Conservation (phyloP, 2,329 filamentous ascomycete species). For the Trichoderma endophyticum region DNA sequence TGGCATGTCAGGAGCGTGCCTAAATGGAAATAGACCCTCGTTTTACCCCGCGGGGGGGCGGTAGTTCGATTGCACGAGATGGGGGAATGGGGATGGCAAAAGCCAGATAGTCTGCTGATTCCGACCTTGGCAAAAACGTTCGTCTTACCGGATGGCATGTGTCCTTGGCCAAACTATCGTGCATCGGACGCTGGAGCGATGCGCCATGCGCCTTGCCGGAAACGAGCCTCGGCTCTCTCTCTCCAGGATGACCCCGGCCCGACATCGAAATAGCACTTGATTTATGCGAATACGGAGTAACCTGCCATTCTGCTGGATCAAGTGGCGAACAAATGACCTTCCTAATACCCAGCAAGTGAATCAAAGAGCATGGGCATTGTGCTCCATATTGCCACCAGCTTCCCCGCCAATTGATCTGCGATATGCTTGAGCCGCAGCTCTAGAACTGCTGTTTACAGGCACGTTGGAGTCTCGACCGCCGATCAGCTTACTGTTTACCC, state of each 20-base stretch:
- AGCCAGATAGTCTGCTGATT: background rate
- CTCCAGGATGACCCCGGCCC: background rate
- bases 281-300: constrained; percentile 1
- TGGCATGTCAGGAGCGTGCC: background rate
- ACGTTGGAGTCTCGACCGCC: background rate
- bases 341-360: background rate
- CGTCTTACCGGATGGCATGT: background rate
- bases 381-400: constrained; percentile 7
- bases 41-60: constrained; percentile 12
- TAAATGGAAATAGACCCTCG: background rate
- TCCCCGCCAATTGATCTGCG: constrained; percentile 10
- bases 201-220: background rate
- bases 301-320: background rate
- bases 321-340: background rate
- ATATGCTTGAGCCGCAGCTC: background rate
- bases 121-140: background rate
- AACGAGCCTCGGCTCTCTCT: background rate
- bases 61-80: background rate
- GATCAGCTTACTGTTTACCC: background rate
- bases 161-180: background rate
- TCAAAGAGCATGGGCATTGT: background rate
- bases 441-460: background rate
- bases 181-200: background rate
- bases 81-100: background rate
- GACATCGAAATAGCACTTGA: background rate